Evolutionary conservation across 371 early-diverging fungal genomes (phyloP).

Genomic region (Mucor mucedo): DNA sequence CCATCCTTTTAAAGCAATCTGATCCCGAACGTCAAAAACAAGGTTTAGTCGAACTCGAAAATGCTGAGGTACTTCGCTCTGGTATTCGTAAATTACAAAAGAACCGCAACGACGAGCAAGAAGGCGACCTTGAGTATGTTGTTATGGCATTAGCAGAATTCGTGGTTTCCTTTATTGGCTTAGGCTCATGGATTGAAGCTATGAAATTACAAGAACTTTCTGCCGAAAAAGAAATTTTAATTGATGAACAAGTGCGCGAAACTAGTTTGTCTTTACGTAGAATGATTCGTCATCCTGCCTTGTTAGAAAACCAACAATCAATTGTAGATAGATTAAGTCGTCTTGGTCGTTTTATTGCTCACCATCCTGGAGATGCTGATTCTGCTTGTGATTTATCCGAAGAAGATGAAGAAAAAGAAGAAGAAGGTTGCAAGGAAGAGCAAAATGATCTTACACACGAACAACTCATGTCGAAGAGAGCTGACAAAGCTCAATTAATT

Average conservation of each 20-base stretch:
- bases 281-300: constrained; percentile 34
- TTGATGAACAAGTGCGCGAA: constrained; percentile 18
- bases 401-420: constrained; percentile 17
- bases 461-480: constrained; percentile 21
- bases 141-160: constrained; percentile 45
- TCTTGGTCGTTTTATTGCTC: constrained; percentile 32
- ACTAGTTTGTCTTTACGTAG: constrained; percentile 32
- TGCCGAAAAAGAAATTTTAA: constrained; percentile 15
- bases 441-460: constrained; percentile 10
- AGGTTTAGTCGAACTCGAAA: constrained; percentile 34
- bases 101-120: constrained; percentile 9
- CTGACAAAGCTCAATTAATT: constrained; percentile 43
- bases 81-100: constrained; percentile 14
- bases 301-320: constrained; percentile 21
- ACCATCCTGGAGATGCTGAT: constrained; percentile 38
- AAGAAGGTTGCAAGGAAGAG: constrained; percentile 3
- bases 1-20: constrained; percentile 25
- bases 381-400: constrained; percentile 40
- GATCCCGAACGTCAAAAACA: constrained; percentile 27
- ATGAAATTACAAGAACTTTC: constrained; percentile 18
- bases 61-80: constrained; percentile 23
- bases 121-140: constrained; percentile 28
- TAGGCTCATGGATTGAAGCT: constrained; percentile 48
- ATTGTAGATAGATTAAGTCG: constrained; percentile 39
- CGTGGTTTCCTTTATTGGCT: constrained; percentile 37